A percentile compares a stretch with the other conserved stretches of the same genome.
These are phyloP conservation scores for Obelidium mucronatum DNA, from an alignment of 192 early-diverging fungal genomes.

Conservation along the genomic window DNA sequence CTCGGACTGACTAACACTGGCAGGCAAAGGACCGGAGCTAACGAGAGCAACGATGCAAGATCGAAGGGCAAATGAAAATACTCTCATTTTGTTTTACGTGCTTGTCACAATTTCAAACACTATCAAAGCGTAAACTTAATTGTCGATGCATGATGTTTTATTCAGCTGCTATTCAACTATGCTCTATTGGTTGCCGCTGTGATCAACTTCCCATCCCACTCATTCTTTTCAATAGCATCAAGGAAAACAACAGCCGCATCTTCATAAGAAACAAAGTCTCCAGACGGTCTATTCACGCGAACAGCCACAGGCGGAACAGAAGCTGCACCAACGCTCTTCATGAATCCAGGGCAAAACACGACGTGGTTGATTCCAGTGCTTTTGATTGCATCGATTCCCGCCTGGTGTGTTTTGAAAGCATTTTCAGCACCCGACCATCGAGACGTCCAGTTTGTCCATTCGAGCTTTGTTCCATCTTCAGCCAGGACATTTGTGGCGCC, in stretches of 20 bases:
- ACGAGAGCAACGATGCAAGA: too few relatives aligned
- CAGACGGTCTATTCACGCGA: constrained; percentile 12
- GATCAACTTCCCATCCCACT: constrained; percentile 33
- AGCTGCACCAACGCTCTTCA: constrained; percentile 5
- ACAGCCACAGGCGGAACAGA: constrained; percentile 10
- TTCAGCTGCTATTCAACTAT: neutral
- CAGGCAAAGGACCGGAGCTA: too few relatives aligned
- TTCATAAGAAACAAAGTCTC: constrained; percentile 32
- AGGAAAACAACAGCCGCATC: constrained; percentile 32
- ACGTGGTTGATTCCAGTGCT: constrained; percentile 20
- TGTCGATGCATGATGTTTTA: too few relatives aligned
- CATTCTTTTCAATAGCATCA: constrained; percentile 11
- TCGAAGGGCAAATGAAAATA: too few relatives aligned
- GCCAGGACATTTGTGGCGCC: constrained; percentile 28
- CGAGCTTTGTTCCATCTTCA: constrained; percentile 16
- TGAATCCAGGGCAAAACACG: constrained; percentile 30
- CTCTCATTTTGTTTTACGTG: too few relatives aligned
- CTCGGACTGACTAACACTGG: too few relatives aligned
- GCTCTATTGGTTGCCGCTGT: constrained; percentile 11
- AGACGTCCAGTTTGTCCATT: constrained; percentile 2
- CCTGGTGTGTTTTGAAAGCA: constrained; percentile 20
- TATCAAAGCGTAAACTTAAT: too few relatives aligned
- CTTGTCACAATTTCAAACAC: too few relatives aligned
- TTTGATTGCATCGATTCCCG: constrained; percentile 28
- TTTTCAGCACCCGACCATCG: constrained; percentile 20